These are phyloP conservation scores for Cordyceps tenuipes DNA, from an alignment of 2,329 filamentous ascomycete species.

Conservation along the genomic window DNA sequence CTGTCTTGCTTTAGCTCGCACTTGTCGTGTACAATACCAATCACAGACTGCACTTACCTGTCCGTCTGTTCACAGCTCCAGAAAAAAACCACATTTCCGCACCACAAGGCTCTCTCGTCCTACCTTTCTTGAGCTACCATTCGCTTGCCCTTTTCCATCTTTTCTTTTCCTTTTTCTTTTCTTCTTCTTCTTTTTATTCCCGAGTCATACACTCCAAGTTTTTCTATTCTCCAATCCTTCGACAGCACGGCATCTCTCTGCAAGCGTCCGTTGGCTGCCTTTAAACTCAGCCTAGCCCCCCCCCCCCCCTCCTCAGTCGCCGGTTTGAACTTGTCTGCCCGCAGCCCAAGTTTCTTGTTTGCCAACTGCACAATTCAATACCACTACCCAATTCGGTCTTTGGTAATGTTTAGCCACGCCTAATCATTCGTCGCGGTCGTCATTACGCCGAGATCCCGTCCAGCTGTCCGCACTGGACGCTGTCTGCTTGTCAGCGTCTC, in stretches of 20 bases:
- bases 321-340: background rate
- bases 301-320: background rate
- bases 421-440: background rate
- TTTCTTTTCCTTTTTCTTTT: background rate
- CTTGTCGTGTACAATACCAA: constrained; percentile 7
- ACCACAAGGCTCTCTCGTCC: constrained; percentile 8
- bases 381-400: background rate
- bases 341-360: background rate
- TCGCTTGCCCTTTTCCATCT: background rate
- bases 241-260: too few species aligned
- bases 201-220: background rate
- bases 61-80: background rate
- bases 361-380: background rate
- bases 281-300: background rate
- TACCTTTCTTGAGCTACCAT: background rate
- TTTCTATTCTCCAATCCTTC: background rate
- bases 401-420: constrained; percentile 4
- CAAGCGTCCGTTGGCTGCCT: background rate
- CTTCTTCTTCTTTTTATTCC: background rate
- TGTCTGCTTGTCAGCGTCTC: background rate
- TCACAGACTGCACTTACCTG: background rate
- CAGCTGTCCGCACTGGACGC: background rate
- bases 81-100: constrained; percentile 7
- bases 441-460: background rate
- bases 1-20: constrained; percentile 7